Evolutionary conservation across 2,329 filamentous ascomycete genomes (phyloP).

Genomic region (Nigrospora sphaerica): DNA sequence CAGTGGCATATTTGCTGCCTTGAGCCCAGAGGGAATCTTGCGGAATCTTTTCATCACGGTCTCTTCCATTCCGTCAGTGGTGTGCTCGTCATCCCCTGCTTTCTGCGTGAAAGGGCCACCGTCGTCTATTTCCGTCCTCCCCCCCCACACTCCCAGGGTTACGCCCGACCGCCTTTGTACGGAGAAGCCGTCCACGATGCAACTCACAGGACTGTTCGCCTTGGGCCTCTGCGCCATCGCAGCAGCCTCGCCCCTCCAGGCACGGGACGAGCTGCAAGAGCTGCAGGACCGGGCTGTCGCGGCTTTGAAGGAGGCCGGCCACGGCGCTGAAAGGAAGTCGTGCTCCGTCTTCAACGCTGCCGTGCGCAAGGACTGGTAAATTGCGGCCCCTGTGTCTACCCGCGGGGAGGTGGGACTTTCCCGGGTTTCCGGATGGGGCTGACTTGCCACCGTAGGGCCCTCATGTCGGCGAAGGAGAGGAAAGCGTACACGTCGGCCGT

Average conservation of each 20-base stretch:
- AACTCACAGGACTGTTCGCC: too few relatives aligned
- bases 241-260: neutral
- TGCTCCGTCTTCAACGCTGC: conserved; percentile 4
- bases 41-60: too few relatives aligned
- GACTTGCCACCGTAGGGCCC: conserved; percentile 14
- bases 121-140: too few relatives aligned
- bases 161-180: too few relatives aligned
- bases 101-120: too few relatives aligned
- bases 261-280: neutral
- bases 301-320: neutral
- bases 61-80: too few relatives aligned
- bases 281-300: conserved; percentile 2
- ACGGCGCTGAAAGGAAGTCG: neutral
- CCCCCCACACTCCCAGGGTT: too few relatives aligned
- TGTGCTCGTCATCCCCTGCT: too few relatives aligned
- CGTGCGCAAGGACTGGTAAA: conserved; percentile 15
- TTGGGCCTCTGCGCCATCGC: neutral
- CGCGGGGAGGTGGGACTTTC: neutral
- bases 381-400: neutral
- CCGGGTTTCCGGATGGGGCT: neutral
- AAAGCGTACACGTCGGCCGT: conserved; percentile 24
- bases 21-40: too few relatives aligned
- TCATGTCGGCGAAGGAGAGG: conserved; percentile 16
- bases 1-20: too few relatives aligned
- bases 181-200: too few relatives aligned